Base-by-base conservation (phyloP, 352 stramenopile genomes). In the Phytopythium cucurbitacearum region DNA sequence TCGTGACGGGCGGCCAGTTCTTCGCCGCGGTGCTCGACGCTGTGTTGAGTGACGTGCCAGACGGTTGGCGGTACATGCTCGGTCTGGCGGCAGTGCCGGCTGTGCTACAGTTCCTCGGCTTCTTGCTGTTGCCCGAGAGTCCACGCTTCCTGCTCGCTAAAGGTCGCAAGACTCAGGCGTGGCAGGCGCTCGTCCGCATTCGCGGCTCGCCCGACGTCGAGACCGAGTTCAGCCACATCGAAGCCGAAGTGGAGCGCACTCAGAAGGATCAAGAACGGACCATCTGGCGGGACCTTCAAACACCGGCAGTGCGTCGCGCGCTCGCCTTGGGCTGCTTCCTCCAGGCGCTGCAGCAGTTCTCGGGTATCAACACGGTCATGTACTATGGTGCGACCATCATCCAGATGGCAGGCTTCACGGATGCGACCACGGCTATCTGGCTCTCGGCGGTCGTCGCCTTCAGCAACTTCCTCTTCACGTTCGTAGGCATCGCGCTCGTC, bases 361-460 rank as follows among this genome's bases (percentile, higher is more conserved):
- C 76, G 36, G 80, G 83, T n/a, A 92, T 94, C 64, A 94, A 94
- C 57, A 94, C 80, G 0, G 82, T 91, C 56, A 94, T 95, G 83
- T 95, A 93, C 56, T 94, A 91, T 51, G 81, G 82, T 32, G 82
- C 79, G 13, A 88, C 71, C 1, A 90, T 95, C 50, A 84, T 95
- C 54, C 80, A 89, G 54, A 68, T 92, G 46, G 85, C 85, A 4
- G 85, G 82, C 4, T 95, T 95, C 46, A 71, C 68, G 12, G 67
- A 91, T 36, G 60, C 71, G 39, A 63, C 76, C 5, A 90, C 77
- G 6, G 85, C 85, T 1, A 88, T 93, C 60, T 92, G 79, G 80
- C 72, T 95, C 28, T 74, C 82, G 11, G 77, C 82, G 5, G 67
- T 91, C 10, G 78, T 92, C 12, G 69, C 75, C 21, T 83, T 78